Evolutionary conservation across 2,329 filamentous ascomycete genomes (phyloP).

Genomic region (Paecilomyces sp.): DNA sequence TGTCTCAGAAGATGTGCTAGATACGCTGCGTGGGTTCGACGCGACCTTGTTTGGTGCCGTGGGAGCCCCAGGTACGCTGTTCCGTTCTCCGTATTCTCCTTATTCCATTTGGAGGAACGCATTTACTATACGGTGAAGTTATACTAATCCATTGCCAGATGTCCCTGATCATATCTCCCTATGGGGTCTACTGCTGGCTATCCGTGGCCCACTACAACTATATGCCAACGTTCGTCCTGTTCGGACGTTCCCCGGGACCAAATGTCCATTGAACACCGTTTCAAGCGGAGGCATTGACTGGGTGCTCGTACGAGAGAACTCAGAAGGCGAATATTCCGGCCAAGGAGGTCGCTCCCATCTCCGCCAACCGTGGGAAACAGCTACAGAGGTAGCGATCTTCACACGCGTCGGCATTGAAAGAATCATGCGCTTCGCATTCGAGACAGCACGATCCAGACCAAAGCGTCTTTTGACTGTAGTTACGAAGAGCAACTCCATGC

Average conservation of each 20-base stretch:
- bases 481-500: conserved; percentile 59
- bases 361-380: conserved; percentile 52
- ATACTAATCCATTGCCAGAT: conserved; percentile 10
- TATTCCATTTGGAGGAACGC: no score
- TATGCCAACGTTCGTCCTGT: conserved; percentile 63
- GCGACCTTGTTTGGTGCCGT: conserved; percentile 62
- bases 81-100: background rate
- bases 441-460: conserved; percentile 50
- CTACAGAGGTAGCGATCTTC: conserved; percentile 59
- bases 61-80: conserved; percentile 44
- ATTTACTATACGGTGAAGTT: background rate
- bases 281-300: conserved; percentile 56
- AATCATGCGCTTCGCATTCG: conserved; percentile 58
- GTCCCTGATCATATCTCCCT: conserved; percentile 7
- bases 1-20: conserved; percentile 54
- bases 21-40: conserved; percentile 52
- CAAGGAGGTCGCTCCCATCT: conserved; percentile 57
- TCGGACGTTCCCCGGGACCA: conserved; percentile 53
- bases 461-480: conserved; percentile 56
- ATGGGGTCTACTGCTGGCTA: conserved; percentile 56
- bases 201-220: conserved; percentile 60
- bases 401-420: conserved; percentile 53
- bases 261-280: conserved; percentile 49
- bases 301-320: conserved; percentile 62
- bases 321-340: conserved; percentile 59